Evolutionary conservation across 768 basidiomycete species (phyloP).

Genomic region (Serendipita sp.): DNA sequence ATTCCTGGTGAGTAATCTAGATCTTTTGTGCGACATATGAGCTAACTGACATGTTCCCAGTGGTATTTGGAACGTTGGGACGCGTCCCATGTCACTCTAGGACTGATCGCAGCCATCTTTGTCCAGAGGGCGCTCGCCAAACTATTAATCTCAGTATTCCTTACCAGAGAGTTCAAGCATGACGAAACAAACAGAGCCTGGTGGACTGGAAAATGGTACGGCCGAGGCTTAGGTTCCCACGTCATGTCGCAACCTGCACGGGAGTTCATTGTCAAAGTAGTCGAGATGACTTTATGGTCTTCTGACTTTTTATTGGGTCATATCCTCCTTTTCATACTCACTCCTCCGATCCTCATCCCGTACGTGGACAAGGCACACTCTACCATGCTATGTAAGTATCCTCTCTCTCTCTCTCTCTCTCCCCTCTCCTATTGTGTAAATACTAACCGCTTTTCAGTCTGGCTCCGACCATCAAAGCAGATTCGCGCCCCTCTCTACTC

Average conservation of each 20-base stretch:
- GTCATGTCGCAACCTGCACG: constrained; percentile 96
- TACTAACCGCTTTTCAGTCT: constrained; percentile 38
- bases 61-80: constrained; percentile 95
- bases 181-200: constrained; percentile 97
- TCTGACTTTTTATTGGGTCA: constrained; percentile 84
- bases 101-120: constrained; percentile 77
- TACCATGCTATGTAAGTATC: constrained; percentile 68
- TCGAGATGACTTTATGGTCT: constrained; percentile 90
- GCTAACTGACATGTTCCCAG: constrained; percentile 25
- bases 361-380: constrained; percentile 87
- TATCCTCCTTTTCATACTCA: constrained; percentile 78
- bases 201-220: constrained; percentile 99
- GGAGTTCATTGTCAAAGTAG: constrained; percentile 95
- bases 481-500: constrained; percentile 85
- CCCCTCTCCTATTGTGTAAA: neutral
- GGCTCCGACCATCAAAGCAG: constrained; percentile 88
- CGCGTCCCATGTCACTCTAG: constrained; percentile 81
- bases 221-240: constrained; percentile 75
- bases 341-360: constrained; percentile 75
- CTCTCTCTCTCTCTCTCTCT: constrained; percentile 3
- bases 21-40: constrained; percentile 8
- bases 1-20: constrained; percentile 56
- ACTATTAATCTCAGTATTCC: constrained; percentile 80
- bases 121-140: constrained; percentile 91
- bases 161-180: constrained; percentile 97